These are phyloP conservation scores for Plectranthus barbatus DNA, from an alignment of 257 asterid genomes.

Conservation along the genomic window DNA sequence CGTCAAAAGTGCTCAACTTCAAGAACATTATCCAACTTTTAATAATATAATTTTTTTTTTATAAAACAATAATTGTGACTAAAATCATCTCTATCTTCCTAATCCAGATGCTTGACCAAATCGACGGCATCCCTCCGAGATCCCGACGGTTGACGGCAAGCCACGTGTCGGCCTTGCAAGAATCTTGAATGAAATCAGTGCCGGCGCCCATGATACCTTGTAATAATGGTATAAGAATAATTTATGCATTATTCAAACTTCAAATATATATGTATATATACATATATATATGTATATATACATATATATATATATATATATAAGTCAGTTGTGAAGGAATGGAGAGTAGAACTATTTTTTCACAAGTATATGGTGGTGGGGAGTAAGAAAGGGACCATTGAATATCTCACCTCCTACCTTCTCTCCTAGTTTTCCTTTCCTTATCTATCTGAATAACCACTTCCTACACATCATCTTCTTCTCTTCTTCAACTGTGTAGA, in stretches of 20 bases:
- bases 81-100: constrained; percentile 2
- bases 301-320: no score
- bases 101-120: constrained; percentile 18
- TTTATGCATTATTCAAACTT: neutral
- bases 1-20: neutral
- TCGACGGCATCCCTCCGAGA: neutral
- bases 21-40: neutral
- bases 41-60: neutral
- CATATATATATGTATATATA: neutral
- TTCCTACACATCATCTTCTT: constrained; percentile 2
- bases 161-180: constrained; percentile 27
- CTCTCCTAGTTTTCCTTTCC: constrained; percentile 11
- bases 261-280: neutral
- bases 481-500: neutral
- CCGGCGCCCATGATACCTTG: constrained; percentile 29
- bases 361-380: constrained; percentile 2
- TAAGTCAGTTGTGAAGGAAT: neutral
- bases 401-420: constrained; percentile 1
- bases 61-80: neutral
- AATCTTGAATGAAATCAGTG: constrained; percentile 15
- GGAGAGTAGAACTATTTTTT: neutral
- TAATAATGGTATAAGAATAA: constrained; percentile 6
- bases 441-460: constrained; percentile 12
- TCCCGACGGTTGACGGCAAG: constrained; percentile 15
- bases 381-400: constrained; percentile 14